Evolutionary conservation across 441 rosid species (phyloP), one percentile per base, ranked within the genome.

Genomic region (Erodium trifolium): DNA sequence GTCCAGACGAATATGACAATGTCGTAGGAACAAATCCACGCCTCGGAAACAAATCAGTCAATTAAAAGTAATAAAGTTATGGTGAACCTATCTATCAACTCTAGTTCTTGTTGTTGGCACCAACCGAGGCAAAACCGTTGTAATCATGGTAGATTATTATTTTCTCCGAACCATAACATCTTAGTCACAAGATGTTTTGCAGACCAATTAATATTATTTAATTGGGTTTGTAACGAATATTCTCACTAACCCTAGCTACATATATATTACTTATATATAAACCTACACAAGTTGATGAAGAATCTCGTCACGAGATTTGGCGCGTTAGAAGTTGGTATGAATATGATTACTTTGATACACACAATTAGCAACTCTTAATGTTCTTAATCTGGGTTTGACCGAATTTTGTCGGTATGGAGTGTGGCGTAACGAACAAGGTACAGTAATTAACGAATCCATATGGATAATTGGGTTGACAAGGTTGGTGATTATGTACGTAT

Each of bases 161-260:
- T 41, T 41, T 9, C 47, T 6, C 9, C 0, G 2, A 51, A 9
- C 59, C 11, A 51, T 51, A 12, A 51, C 59, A 13, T 51, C 17
- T 51, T 51, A 13, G 59, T 51, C 59, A 51, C 59, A 51, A 51
- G 59, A 51, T 51, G 59, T 51, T 51, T 13, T 51, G 59, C 17
- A 13, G 59, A 51, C 59, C 13, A n/a, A 49, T 49, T 49, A 49
- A 49, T 49, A 13, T 49, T 12, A 3, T 49, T 49, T 14, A 2
- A 51, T n/a, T 51, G 4, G 6, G 7, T 0, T 34, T 3, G 5
- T 34, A 34, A 34, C 1, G 59, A 51, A 51, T 51, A 51, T 51
- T 51, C 18, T 51, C 18, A 51, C 59, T 14, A 51, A 51, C 59
- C 13, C 59, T 51, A 34, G 37, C 37, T 34, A 34, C 37, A 34